Evolutionary conservation across 306 rosid species (phyloP), one percentile per base, ranked within the genome.

Genomic region (Oemleria cerasiformis): DNA sequence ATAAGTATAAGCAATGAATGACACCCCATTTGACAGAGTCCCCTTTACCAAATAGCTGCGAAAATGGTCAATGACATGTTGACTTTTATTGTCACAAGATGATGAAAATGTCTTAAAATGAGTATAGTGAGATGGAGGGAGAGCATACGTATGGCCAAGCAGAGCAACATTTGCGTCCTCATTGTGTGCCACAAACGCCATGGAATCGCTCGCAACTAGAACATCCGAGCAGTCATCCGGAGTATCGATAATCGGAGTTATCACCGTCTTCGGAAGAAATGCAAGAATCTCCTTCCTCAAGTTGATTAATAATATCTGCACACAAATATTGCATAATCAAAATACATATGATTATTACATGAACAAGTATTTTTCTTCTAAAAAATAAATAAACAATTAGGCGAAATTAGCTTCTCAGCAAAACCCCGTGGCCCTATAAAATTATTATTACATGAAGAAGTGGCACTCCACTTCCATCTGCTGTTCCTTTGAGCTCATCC

Each of bases 261-360:
- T 70, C 38, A 8, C 67, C 30, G 21, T 82, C 71, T 87, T 83
- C 1, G 88, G 92, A 78, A 89, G 77, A 84, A 94, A 86, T 12
- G 96, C 74, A 63, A 89, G 84, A 85, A 91, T 86, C 84, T 91
- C 97, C 82, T 89, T 94, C 81, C 96, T 84, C 63, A 93, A 86
- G 82, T 93, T 88, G 68, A 88, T 83, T 9, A 88, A 81, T 40
- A 88, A 77, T 69, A 88, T 87, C 97, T 93, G 88, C 83, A 70
- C 38, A 56, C 30, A 64, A 34, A 9, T n/a, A 53, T 20, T 0
- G 6, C 63, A 77, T 40, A 75, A 80, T 20, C 25, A 56, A 21
- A 23, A 54, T 38, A 9, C 14, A 30, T 30, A 65, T 84, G 86
- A 11, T 17, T 49, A 41, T 85, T 79, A 92, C 98, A 68, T 92